Evolutionary conservation across 768 basidiomycete genomes (phyloP), one percentile per base, ranked within the genome.

Genomic region (Favolaschia claudopus): DNA sequence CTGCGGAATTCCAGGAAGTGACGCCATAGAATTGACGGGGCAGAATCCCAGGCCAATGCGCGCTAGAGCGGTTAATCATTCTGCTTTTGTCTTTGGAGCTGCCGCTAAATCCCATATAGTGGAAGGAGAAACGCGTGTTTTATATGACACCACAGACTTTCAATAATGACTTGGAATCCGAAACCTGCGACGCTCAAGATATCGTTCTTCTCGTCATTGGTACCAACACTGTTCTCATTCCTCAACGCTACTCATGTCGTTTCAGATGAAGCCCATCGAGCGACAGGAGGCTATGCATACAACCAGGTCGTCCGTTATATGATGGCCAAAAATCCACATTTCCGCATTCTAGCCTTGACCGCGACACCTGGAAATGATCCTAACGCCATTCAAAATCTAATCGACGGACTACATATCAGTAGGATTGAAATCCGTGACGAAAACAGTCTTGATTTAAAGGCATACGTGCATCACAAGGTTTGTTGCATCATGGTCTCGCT

Each of bases 61-160:
- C 48, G 80, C 81, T 17, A 78, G 79, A 72, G 82, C 85, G 66
- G 92, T 93, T 61, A 66, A 86, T 78, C 17, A 27, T 24, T 17
- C 10, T 24, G 50, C 5, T 48, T 33, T 32, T 27, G 20, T 32
- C 31, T 61, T 44, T 69, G 58, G 17, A 56, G 24, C 28, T 50
- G 37, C 9, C 67, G 60, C 40, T 25, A n/a, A 17, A n/a, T 44
- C n/a, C 19, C 20, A 12, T 44, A 40, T 39, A 95, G 93, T 95
- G 92, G 91, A 74, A 79, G 58, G 83, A 89, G 66, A 94, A 93
- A 69, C 82, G 94, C 1, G 86, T 97, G 20, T 95, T 96, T 70
- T 98, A 93, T 70, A 95, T 96, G 88, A 98, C 96, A 0, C 95
- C 96, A 0, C 97, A 99, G 70, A 98, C 96, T 0, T 81, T 99